Evolutionary conservation across 139 green algal species (phyloP).

Genomic region (Microglena sp.): DNA sequence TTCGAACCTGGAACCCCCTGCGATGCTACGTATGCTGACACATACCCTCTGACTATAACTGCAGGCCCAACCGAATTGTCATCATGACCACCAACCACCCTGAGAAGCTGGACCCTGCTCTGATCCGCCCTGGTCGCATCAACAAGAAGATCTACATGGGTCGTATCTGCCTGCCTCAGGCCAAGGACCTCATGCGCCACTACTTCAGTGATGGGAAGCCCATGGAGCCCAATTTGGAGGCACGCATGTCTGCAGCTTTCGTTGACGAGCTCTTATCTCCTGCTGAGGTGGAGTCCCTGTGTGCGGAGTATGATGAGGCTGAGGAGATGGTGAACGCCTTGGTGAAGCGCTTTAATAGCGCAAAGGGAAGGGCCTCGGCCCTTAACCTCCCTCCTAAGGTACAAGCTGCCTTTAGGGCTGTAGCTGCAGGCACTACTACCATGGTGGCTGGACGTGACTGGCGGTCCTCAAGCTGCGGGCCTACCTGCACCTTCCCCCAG

Average conservation of each 20-base stretch:
- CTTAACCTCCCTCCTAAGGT: too few species aligned
- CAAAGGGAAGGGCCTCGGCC: too few species aligned
- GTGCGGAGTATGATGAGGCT: conserved; percentile 30
- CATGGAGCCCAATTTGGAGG: background rate
- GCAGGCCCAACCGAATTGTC: conserved; percentile 37
- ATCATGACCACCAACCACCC: conserved; percentile 57
- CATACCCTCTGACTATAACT: too few species aligned
- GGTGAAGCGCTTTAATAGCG: conserved; percentile 8
- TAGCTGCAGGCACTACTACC: too few species aligned
- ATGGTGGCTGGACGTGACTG: too few species aligned
- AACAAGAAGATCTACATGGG: conserved; percentile 45
- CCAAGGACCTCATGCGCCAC: conserved; percentile 28
- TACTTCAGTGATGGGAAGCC: conserved; percentile 25
- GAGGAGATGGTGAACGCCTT: conserved; percentile 21
- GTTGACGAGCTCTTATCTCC: conserved; percentile 25
- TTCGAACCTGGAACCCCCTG: too few species aligned
- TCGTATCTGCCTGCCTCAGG: conserved; percentile 17
- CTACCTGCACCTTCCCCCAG: too few species aligned
- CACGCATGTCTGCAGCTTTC: background rate
- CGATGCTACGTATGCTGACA: too few species aligned
- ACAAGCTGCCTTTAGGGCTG: too few species aligned
- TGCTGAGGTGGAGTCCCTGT: conserved; percentile 39
- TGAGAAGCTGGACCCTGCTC: conserved; percentile 41
- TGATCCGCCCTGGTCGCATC: conserved; percentile 42
- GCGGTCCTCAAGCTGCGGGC: too few species aligned